A percentile compares a stretch with the other conserved stretches of the same genome.
phyloP scores from a whole-genome alignment of 2,329 filamentous ascomycete species.

The Aspergillus fumigatus region DNA sequence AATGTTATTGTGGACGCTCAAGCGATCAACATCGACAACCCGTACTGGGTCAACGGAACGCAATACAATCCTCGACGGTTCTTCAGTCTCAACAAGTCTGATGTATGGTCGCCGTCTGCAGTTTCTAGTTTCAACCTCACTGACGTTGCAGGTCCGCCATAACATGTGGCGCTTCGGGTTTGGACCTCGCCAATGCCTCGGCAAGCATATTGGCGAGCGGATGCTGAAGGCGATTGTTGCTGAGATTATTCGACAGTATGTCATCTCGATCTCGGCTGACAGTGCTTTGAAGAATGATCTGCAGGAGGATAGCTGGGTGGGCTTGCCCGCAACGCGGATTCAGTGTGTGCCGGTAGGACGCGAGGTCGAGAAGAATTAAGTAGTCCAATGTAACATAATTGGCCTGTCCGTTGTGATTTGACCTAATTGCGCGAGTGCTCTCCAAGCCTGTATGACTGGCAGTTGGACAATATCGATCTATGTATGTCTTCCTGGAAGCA shows the following conservation, averaged over 20 bases:
- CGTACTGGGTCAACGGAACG: neutral
- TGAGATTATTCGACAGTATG: neutral
- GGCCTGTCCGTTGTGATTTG: no score
- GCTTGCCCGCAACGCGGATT: neutral
- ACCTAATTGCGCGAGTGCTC: no score
- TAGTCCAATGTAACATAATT: neutral
- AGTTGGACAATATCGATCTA: no score
- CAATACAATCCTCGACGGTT: neutral
- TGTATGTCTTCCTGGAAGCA: no score
- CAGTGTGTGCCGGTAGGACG: neutral
- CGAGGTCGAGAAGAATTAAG: neutral
- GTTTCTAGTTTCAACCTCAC: neutral
- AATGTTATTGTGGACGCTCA: neutral
- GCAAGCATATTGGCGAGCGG: neutral
- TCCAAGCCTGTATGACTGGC: no score
- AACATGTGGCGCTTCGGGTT: neutral
- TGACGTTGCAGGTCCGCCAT: neutral
- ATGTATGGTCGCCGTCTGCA: neutral
- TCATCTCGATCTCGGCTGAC: neutral
- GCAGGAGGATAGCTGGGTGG: neutral
- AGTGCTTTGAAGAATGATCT: neutral
- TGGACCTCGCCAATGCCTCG: neutral
- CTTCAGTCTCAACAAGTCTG: neutral
- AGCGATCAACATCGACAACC: neutral
- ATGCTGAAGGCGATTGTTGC: neutral